Conservation (phyloP, 75 land plant species). For the Selaginella moellendorffii region DNA sequence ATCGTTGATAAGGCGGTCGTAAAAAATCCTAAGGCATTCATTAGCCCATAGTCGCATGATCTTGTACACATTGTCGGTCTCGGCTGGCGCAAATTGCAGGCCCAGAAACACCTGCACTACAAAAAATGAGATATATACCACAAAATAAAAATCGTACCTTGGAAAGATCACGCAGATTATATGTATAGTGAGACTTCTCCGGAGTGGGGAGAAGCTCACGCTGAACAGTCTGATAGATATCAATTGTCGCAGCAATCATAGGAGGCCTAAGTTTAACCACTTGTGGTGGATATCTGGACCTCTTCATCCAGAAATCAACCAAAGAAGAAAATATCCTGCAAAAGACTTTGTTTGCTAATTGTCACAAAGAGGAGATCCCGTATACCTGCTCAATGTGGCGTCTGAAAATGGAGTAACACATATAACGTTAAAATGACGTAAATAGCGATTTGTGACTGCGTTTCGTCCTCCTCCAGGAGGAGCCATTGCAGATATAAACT, state of each 20-base stretch:
- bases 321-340: slow-evolving; percentile 21
- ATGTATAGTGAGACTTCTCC: slow-evolving; percentile 26
- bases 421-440: slow-evolving; percentile 20
- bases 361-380: too few species aligned
- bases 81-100: slow-evolving; percentile 20
- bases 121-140: neutral
- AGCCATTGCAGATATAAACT: slow-evolving; percentile 23
- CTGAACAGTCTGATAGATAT: slow-evolving; percentile 24
- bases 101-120: slow-evolving; percentile 18
- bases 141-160: slow-evolving; percentile 13
- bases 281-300: slow-evolving; percentile 17
- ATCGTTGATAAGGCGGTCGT: slow-evolving; percentile 24
- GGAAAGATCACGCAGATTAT: slow-evolving; percentile 22
- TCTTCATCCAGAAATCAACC: slow-evolving; percentile 27
- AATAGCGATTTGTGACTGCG: slow-evolving; percentile 22
- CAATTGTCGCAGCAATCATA: slow-evolving; percentile 22
- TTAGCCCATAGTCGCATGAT: slow-evolving; percentile 20
- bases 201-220: slow-evolving; percentile 26
- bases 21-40: slow-evolving; percentile 25
- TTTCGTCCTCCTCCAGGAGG: slow-evolving; percentile 28
- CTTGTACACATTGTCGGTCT: slow-evolving; percentile 16
- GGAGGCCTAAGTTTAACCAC: slow-evolving; percentile 12
- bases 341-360: neutral
- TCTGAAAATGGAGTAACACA: slow-evolving; percentile 23
- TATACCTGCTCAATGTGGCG: slow-evolving; percentile 17